A percentile compares a stretch with the other conserved stretches of the same genome.
Evolutionary conservation across 345 rosid species (phyloP).

Genomic region (Camelina neglecta): DNA sequence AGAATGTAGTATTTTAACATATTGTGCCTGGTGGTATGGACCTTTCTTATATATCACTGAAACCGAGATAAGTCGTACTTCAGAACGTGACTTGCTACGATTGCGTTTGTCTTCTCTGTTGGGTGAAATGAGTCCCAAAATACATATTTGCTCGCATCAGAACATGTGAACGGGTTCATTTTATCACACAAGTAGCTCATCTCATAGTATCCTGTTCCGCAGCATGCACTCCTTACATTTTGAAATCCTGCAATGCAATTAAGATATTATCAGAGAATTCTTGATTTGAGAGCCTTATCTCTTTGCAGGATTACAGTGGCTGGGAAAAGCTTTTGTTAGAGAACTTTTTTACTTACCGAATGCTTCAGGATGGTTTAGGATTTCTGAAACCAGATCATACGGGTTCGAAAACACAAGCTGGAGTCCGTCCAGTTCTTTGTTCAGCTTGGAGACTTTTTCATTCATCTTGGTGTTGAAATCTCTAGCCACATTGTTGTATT

Average conservation of each 20-base stretch:
- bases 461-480: conserved; percentile 62
- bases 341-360: conserved; percentile 56
- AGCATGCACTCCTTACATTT: conserved; percentile 60
- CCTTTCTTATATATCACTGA: conserved; percentile 31
- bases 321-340: not conserved
- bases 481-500: conserved; percentile 68
- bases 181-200: conserved; percentile 65
- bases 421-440: conserved; percentile 56
- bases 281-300: not conserved
- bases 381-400: conserved; percentile 53
- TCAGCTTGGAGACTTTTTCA: conserved; percentile 45
- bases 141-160: conserved; percentile 60
- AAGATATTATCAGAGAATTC: not conserved
- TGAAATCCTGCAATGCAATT: conserved; percentile 55
- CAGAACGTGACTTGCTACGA: conserved; percentile 51
- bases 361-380: conserved; percentile 54
- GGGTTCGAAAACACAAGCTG: conserved; percentile 52
- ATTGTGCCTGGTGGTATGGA: conserved; percentile 24
- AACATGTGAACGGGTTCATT: conserved; percentile 59
- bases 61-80: conserved; percentile 49
- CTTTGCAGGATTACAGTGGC: not conserved
- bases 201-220: conserved; percentile 73
- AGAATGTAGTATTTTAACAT: conserved; percentile 5
- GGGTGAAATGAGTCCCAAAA: conserved; percentile 83
- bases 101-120: conserved; percentile 60